Base-by-base conservation (phyloP, 495 filamentous ascomycete species). In the Penicillium chermesinum region DNA sequence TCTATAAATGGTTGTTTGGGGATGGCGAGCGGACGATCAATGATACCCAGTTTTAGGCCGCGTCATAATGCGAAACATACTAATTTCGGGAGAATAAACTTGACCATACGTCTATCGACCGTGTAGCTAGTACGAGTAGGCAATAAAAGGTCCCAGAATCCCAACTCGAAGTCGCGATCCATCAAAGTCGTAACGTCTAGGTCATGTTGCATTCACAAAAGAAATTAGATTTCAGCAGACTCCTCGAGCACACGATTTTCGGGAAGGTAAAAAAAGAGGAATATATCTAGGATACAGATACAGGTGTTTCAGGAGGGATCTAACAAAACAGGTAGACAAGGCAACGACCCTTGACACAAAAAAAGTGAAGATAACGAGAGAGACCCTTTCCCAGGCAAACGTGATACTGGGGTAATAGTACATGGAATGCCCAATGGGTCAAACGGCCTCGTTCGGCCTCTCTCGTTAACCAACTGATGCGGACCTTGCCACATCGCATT, bases 1-100 rank as follows among this genome's bases (percentile, higher is more conserved):
- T 83, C 18, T 87, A 87, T 43, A 79, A 77, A 54, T 55, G 46
- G 18, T 10, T 86, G 0, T 96, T 94, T 71, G 90, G 91, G 21
- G 86, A 96, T 61, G 93, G 93, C 13, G 93, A 96, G 79, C 76
- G 86, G 65, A 93, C 89, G 10, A 55, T 71, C 19, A 52, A 50
- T 32, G 57, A 63, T 63, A 58, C 45, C 52, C 48, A 17, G n/a
- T 30, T 30, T 30, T 30, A 30, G 25, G 25, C 10, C 4, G 25
- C 10, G 4, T 30, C 25, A n/a, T n/a, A n/a, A n/a, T n/a, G n/a
- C n/a, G n/a, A n/a, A n/a, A n/a, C n/a, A n/a, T n/a, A n/a, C n/a
- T n/a, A n/a, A n/a, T n/a, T n/a, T n/a, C n/a, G n/a, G n/a, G n/a
- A n/a, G n/a, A n/a, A n/a, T n/a, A n/a, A n/a, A n/a, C n/a, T n/a